Evolutionary conservation across 805 yeast species (phyloP).

Genomic region (Danielozyma ontarioensis): DNA sequence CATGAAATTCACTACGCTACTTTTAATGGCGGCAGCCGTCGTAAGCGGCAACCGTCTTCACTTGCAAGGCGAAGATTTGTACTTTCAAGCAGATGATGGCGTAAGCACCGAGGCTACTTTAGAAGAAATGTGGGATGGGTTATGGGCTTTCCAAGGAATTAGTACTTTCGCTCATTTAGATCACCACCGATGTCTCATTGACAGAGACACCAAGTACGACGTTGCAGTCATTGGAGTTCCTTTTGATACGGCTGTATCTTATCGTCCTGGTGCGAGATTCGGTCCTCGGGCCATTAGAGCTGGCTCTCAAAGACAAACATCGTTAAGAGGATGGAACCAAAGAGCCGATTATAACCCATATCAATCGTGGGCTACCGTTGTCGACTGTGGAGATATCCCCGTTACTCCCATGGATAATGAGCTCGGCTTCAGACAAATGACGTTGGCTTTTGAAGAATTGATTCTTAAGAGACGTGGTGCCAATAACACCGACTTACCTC

Average conservation of each 20-base stretch:
- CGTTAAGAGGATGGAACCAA: constrained; percentile 64
- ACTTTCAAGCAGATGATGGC: not conserved
- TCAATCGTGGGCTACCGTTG: constrained; percentile 41
- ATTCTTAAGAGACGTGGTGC: constrained; percentile 33
- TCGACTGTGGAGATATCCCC: constrained; percentile 58
- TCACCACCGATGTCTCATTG: constrained; percentile 50
- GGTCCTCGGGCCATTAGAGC: constrained; percentile 71
- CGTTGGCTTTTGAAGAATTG: constrained; percentile 50
- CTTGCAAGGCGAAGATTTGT: not conserved
- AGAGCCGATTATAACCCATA: constrained; percentile 56
- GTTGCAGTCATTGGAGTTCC: constrained; percentile 77
- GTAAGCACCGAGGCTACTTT: constrained; percentile 31
- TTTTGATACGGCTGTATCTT: constrained; percentile 77
- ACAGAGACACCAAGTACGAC: constrained; percentile 49
- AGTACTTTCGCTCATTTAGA: constrained; percentile 73
- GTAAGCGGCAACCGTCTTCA: constrained; percentile 3
- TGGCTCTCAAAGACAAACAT: constrained; percentile 67
- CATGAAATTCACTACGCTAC: not conserved
- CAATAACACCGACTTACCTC: constrained; percentile 29
- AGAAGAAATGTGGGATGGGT: constrained; percentile 65
- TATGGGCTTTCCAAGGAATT: constrained; percentile 68
- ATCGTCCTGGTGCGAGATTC: constrained; percentile 77
- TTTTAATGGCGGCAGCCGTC: not conserved
- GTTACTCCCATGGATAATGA: constrained; percentile 55
- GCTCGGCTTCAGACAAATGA: constrained; percentile 51